Conservation (phyloP, 163 green algal species). For the Coccomyxa subellipsoidea region DNA sequence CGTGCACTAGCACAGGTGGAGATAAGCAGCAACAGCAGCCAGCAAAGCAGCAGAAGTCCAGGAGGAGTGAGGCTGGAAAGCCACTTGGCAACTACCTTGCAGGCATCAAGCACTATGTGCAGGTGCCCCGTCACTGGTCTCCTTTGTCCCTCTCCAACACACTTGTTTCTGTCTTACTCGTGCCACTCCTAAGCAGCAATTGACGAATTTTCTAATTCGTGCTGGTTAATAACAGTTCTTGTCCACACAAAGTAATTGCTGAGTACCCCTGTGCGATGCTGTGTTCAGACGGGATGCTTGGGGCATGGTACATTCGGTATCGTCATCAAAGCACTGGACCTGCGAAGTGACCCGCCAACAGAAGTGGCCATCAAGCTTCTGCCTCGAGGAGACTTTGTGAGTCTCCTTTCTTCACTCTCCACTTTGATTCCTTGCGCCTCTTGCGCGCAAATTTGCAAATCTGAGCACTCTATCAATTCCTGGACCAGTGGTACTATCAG, state of each 20-base stretch:
- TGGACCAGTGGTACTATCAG: background rate
- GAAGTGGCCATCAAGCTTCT: slow-evolving; percentile 57
- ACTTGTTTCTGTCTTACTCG: background rate
- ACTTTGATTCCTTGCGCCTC: too few species aligned
- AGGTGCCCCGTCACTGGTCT: background rate
- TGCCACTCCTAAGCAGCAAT: background rate
- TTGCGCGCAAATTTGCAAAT: too few species aligned
- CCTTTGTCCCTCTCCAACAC: background rate
- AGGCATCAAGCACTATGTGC: slow-evolving; percentile 13
- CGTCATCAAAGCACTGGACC: slow-evolving; percentile 33
- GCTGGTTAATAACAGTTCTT: background rate
- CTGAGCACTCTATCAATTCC: background rate
- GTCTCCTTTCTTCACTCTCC: background rate
- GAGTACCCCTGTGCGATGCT: background rate
- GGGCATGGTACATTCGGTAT: slow-evolving; percentile 39
- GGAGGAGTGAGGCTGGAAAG: background rate
- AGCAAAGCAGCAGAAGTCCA: background rate
- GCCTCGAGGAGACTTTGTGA: slow-evolving; percentile 44
- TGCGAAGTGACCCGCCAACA: slow-evolving; percentile 5
- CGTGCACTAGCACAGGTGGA: too few species aligned
- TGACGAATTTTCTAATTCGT: background rate
- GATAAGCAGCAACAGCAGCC: background rate
- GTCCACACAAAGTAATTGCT: background rate
- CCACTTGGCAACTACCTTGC: slow-evolving; percentile 4
- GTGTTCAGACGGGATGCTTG: slow-evolving; percentile 24